Base-by-base conservation (phyloP, 208 protist genomes). In the Vickermania spadyakhi region DNA sequence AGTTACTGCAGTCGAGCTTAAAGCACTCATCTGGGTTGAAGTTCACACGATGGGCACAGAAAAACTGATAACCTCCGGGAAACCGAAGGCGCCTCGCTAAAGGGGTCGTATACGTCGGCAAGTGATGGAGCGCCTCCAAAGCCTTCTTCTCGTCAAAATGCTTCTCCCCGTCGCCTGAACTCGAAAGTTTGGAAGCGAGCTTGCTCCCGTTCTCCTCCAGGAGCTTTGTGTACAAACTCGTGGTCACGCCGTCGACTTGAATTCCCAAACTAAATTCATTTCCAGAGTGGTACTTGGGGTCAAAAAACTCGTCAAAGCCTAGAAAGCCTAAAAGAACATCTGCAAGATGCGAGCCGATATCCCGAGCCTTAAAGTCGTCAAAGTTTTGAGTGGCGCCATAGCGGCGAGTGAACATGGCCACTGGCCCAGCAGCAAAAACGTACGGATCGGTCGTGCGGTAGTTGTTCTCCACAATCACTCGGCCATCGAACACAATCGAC, bases 401-500 rank as follows among this genome's bases (percentile, higher is more conserved):
- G 51, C 92, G 79, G 14, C 92, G 85, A 2, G 85, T 93, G 73
- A 94, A 96, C 88, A 95, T 97, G 26, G 92, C 84, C 5, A 97
- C 84, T n/a, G 92, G 87, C 0, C 90, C 92, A 18, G 84, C 89
- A 23, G 92, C 86, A 53, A 89, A 86, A 45, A 97, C 75, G 23
- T 62, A 56, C 4, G 79, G 72, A 59, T 96, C 79, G n/a, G 82
- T 94, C 11, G 92, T 96, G 60, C 77, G 73, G 60, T 95, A 97
- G 56, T 87, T 79, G 7, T 77, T 73, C 56, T 93, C 84, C 2
- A 97, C 86, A 73, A 96, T 96, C 21, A 97, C 81, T 54, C 92
- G 86, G 26, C 92, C 92, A 64, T 97, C 92, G 68, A 97, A 96
- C 5, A 97, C 92, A 55, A 97, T 93, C 49, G 83, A 89, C 27